Conservation (phyloP, 1,284 basidiomycete species). For the Ustilago cynodontis region DNA sequence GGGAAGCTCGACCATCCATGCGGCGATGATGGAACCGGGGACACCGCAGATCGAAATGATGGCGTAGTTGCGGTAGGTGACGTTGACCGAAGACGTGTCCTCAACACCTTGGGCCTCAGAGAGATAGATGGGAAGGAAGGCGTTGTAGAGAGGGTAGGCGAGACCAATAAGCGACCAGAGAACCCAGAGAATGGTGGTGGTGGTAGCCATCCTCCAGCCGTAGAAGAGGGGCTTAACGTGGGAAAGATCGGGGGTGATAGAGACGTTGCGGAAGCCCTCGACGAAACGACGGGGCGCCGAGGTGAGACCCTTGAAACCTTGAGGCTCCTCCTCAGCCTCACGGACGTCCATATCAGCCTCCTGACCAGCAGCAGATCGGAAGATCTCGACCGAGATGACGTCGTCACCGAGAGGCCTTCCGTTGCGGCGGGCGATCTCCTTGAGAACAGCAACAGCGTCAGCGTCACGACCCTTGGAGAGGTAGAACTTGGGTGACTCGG, state of each 20-base stretch:
- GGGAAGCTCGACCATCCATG: constrained; percentile 67
- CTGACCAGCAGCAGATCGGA: constrained; percentile 67
- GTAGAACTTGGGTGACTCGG: constrained; percentile 69
- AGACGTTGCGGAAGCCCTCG: constrained; percentile 24
- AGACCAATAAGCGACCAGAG: constrained; percentile 69
- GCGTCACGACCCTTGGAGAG: constrained; percentile 68
- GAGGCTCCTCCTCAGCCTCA: constrained; percentile 28
- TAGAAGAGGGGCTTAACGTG: constrained; percentile 66
- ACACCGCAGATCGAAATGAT: constrained; percentile 68
- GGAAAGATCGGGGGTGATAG: constrained; percentile 54
- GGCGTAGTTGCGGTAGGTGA: constrained; percentile 67
- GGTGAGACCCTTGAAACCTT: constrained; percentile 22
- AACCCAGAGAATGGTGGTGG: constrained; percentile 58
- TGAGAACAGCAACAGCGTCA: constrained; percentile 64
- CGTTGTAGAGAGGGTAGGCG: constrained; percentile 69
- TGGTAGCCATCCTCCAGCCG: constrained; percentile 60
- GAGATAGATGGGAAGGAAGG: constrained; percentile 67
- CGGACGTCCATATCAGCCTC: constrained; percentile 50
- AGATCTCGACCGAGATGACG: constrained; percentile 63
- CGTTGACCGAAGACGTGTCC: constrained; percentile 24
- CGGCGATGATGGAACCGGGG: constrained; percentile 66
- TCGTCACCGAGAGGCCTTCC: constrained; percentile 62
- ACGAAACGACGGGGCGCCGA: constrained; percentile 26
- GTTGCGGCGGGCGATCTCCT: constrained; percentile 64
- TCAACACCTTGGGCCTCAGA: constrained; percentile 32